Conservation (phyloP, 2,329 filamentous ascomycete species). For the Pseudocercospora musae region DNA sequence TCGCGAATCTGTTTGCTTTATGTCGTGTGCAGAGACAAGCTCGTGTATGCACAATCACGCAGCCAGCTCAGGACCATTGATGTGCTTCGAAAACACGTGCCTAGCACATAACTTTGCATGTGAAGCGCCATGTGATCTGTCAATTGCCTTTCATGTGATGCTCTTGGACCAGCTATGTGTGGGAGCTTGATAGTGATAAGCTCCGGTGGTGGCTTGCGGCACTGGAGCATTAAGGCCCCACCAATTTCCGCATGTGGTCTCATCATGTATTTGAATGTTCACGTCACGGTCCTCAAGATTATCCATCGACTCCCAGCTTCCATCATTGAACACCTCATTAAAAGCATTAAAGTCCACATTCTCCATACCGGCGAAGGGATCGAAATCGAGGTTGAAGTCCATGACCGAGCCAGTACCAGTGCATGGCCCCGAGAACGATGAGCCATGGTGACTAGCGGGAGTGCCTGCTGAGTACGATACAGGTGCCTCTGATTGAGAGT, state of each 20-base stretch:
- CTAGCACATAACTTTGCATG: neutral
- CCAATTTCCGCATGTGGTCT: neutral
- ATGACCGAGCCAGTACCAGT: neutral
- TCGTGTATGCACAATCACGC: neutral
- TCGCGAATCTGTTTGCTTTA: neutral
- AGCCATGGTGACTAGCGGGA: constrained; percentile 4
- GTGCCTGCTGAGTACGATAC: neutral
- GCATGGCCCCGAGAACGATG: neutral
- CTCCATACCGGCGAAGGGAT: constrained; percentile 6
- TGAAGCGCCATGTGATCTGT: neutral
- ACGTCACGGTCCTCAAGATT: constrained; percentile 13
- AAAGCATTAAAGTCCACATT: constrained; percentile 19
- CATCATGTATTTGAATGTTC: constrained; percentile 3
- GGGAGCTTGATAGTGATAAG: neutral
- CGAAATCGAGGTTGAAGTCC: constrained; percentile 13
- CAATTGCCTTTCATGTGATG: neutral
- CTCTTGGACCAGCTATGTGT: neutral
- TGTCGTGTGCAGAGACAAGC: neutral
- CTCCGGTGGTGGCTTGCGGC: neutral
- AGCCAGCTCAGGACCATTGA: neutral
- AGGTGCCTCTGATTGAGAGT: neutral
- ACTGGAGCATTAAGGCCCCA: neutral
- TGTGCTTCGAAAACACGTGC: neutral
- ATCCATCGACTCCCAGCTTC: constrained; percentile 13
- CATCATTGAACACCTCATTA: constrained; percentile 20